phyloP scores from a whole-genome alignment of 202 grass and related monocot genomes.

The Setaria italica region DNA sequence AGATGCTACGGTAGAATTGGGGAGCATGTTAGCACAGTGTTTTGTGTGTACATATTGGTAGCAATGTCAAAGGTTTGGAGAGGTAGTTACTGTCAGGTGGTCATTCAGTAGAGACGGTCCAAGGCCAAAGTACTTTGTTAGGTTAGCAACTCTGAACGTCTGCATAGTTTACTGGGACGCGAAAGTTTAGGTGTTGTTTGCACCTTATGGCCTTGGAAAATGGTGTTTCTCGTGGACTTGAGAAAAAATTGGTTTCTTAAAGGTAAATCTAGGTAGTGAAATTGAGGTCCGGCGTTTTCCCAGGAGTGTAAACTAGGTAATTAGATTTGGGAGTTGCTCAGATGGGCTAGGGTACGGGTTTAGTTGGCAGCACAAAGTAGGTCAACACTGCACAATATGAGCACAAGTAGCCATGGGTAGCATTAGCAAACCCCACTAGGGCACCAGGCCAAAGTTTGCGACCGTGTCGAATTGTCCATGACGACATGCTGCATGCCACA shows the following conservation, averaged over 20 bases:
- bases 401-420: not conserved
- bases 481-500: not conserved
- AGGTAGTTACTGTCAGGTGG: constrained; percentile 20
- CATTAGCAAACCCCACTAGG: not conserved
- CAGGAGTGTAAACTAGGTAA: not conserved
- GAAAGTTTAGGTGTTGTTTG: not conserved
- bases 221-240: not conserved
- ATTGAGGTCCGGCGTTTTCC: not conserved
- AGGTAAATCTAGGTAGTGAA: not conserved
- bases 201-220: not conserved
- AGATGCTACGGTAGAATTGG: constrained; percentile 1
- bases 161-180: not conserved
- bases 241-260: not conserved
- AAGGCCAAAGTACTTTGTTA: constrained; percentile 19
- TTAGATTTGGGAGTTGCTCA: not conserved
- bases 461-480: not conserved
- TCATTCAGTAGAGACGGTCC: not conserved
- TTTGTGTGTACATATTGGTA: constrained; percentile 19
- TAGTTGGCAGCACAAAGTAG: not conserved
- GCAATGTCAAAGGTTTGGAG: constrained; percentile 4
- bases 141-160: constrained; percentile 21
- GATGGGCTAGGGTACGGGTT: not conserved
- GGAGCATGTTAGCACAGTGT: not conserved
- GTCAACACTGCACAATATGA: not conserved
- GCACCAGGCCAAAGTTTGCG: not conserved